Base-by-base conservation (phyloP, 495 filamentous ascomycete genomes). In the Darksidea phi region DNA sequence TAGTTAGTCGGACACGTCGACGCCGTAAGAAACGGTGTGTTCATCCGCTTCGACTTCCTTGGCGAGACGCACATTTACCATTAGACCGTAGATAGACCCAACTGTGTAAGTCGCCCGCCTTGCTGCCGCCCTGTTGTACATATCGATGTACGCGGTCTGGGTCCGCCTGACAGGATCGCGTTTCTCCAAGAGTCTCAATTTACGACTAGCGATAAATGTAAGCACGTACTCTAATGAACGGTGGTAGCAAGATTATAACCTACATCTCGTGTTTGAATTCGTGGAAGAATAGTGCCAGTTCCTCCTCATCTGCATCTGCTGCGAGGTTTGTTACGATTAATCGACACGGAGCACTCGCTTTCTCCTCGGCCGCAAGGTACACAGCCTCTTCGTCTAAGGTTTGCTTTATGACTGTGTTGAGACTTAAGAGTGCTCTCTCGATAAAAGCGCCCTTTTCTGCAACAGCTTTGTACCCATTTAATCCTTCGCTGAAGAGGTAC, bases 261-360 rank as follows among this genome's bases (percentile, higher is more conserved):
- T 54, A 61, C 58, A 53, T 48, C 5, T 52, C 15, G 4, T 4
- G 21, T 11, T 48, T 4, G 48, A 32, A 61, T 1, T 54, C 50
- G 17, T 8, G 23, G 46, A 57, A 57, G 21, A 57, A 6, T 2
- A 43, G 3, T 6, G 18, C 3, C 1, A 64, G 1, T 3, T 64
- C 61, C 1, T 48, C 48, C 48, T 34, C 55, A 8, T 49, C 61
- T 17, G 61, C 54, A 13, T 34, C 55, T 2, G 61, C 61, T 1
- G 61, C 61, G 32, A 64, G 53, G 32, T 59, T 59, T 1, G 47
- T 41, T 6, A 59, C 47, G 34, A 64, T 43, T 17, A 63, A 20
- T 11, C 24, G 18, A 12, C 37, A 15, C 13, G n/a, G 21, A 10
- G 37, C 13, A 8, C 17, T 15, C 18, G 15, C 24, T 28, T 52